Evolutionary conservation across 495 filamentous ascomycete species (phyloP).

Genomic region (Lasiosphaeria ovina): DNA sequence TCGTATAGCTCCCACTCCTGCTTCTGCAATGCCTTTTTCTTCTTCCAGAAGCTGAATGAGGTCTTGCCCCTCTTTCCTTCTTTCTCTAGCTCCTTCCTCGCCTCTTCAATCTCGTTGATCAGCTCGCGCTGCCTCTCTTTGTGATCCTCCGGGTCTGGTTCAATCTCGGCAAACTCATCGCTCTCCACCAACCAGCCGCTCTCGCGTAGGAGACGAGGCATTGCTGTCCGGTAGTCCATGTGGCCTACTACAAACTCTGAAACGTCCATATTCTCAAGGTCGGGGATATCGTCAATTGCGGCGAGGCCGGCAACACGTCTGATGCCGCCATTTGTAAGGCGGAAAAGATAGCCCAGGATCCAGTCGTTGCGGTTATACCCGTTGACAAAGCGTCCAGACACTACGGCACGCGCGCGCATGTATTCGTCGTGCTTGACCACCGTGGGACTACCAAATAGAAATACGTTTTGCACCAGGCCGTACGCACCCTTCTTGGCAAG

Average conservation of each 20-base stretch:
- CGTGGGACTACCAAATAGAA: constrained; percentile 87
- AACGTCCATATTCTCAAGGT: constrained; percentile 86
- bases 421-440: constrained; percentile 94
- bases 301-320: constrained; percentile 87
- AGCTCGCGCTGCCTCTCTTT: constrained; percentile 83
- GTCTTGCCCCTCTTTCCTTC: constrained; percentile 45
- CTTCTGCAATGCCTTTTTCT: constrained; percentile 67
- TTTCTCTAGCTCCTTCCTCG: constrained; percentile 77
- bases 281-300: constrained; percentile 69
- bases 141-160: constrained; percentile 94
- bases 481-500: constrained; percentile 83
- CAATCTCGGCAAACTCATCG: constrained; percentile 95
- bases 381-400: constrained; percentile 89
- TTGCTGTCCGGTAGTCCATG: constrained; percentile 92
- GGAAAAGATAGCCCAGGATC: constrained; percentile 97
- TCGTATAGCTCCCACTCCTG: constrained; percentile 97
- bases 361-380: constrained; percentile 94
- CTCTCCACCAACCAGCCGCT: constrained; percentile 83
- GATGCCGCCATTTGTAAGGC: constrained; percentile 89
- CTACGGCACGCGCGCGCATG: constrained; percentile 71
- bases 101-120: constrained; percentile 95
- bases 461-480: constrained; percentile 92
- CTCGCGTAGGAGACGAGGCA: constrained; percentile 80
- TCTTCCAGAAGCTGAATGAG: constrained; percentile 73
- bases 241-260: constrained; percentile 86